A percentile compares a stretch with the other conserved stretches of the same genome.
Evolutionary conservation across 2,329 filamentous ascomycete genomes (phyloP).

Genomic region (Diaporthe sp.): DNA sequence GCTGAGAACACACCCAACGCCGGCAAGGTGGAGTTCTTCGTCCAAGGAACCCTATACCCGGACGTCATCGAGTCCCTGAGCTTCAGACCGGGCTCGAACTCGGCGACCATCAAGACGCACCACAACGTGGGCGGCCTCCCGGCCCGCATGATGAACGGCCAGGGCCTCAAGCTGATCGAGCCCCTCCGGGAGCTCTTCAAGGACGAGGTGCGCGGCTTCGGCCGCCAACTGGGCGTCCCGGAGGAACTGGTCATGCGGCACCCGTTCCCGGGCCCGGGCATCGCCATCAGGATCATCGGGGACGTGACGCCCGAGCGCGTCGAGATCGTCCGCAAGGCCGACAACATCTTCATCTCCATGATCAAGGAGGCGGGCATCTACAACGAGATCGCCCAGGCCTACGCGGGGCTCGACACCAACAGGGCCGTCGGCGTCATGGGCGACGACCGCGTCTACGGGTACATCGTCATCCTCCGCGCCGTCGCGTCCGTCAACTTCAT

Average conservation of each 20-base stretch:
- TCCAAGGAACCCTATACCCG: constrained; percentile 92
- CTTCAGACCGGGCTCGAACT: constrained; percentile 58
- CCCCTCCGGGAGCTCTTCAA: constrained; percentile 86
- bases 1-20: constrained; percentile 75
- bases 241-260: constrained; percentile 82
- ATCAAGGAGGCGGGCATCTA: constrained; percentile 81
- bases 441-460: constrained; percentile 71
- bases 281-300: constrained; percentile 85
- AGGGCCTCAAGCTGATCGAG: constrained; percentile 77
- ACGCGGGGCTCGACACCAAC: constrained; percentile 59
- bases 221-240: constrained; percentile 77
- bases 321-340: constrained; percentile 80
- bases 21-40: constrained; percentile 85
- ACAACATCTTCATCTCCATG: constrained; percentile 82
- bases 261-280: constrained; percentile 77
- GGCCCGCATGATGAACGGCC: constrained; percentile 50
- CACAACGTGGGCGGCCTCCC: constrained; percentile 61
- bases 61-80: constrained; percentile 67
- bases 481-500: constrained; percentile 74
- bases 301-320: constrained; percentile 86
- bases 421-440: constrained; percentile 61
- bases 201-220: constrained; percentile 81
- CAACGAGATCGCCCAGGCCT: constrained; percentile 64
- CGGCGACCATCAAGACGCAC: constrained; percentile 63
- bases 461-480: constrained; percentile 52